phyloP scores from a whole-genome alignment of 129 eudicot species.

The Apium graveolens region DNA sequence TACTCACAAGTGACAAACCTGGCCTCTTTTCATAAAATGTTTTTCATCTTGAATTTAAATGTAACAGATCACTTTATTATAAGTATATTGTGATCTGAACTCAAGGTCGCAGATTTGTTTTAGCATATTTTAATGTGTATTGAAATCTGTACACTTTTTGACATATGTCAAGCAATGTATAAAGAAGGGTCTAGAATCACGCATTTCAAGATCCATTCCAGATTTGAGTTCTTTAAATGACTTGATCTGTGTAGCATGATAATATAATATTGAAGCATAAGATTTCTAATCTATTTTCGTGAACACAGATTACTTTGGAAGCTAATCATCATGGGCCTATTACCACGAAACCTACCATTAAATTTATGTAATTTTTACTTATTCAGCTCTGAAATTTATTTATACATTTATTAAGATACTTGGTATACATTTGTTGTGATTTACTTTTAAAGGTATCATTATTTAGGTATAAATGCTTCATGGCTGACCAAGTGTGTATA shows the following conservation, averaged over 20 bases:
- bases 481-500: no score
- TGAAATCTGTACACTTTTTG: neutral
- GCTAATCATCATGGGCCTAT: slow-evolving; percentile 99
- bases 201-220: neutral
- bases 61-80: neutral
- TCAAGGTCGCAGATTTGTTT: neutral
- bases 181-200: neutral
- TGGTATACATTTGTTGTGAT: no score
- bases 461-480: no score
- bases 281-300: slow-evolving; percentile 13
- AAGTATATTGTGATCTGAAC: neutral
- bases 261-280: neutral
- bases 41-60: neutral
- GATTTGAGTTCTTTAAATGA: neutral
- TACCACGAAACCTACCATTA: slow-evolving; percentile 76
- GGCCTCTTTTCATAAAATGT: neutral
- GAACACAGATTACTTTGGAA: slow-evolving; percentile 75
- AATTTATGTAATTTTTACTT: no score
- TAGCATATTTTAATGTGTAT: neutral
- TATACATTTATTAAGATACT: no score
- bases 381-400: no score
- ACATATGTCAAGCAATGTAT: neutral
- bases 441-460: no score
- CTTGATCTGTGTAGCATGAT: neutral
- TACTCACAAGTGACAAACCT: neutral